Evolutionary conservation across 805 yeast genomes (phyloP).

Genomic region (Zygosaccharomyces bisporus): DNA sequence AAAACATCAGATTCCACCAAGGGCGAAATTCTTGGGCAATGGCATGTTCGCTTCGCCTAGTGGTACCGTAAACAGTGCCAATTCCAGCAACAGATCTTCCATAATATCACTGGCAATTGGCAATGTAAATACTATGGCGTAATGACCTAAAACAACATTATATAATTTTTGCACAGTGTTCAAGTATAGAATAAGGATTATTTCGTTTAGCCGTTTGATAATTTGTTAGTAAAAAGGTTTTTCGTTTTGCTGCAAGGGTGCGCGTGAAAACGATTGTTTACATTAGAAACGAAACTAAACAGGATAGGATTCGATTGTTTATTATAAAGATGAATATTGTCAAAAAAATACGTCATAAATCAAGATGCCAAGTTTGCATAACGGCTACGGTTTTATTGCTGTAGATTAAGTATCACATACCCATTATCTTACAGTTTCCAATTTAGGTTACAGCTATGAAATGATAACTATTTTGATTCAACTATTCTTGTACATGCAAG

Average conservation of each 20-base stretch:
- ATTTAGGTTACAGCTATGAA: too few relatives aligned
- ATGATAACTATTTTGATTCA: too few relatives aligned
- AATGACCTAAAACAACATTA: background rate
- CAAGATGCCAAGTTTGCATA: background rate
- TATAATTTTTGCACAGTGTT: background rate
- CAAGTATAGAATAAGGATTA: slow-evolving; percentile 1
- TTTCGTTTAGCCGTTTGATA: background rate
- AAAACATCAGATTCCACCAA: slow-evolving; percentile 27
- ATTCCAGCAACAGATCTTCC: slow-evolving; percentile 29
- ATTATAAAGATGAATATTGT: background rate
- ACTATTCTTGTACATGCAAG: too few relatives aligned
- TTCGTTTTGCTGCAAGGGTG: background rate
- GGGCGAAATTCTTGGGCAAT: slow-evolving; percentile 29
- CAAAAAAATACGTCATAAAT: background rate
- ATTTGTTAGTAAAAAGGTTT: background rate
- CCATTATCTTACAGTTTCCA: too few relatives aligned
- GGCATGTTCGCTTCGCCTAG: slow-evolving; percentile 31
- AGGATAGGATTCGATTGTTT: background rate
- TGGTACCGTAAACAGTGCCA: slow-evolving; percentile 23
- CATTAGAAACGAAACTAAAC: background rate
- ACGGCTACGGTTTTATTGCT: too few relatives aligned
- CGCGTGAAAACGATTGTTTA: background rate
- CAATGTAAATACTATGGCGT: slow-evolving; percentile 14
- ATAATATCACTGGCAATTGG: slow-evolving; percentile 26
- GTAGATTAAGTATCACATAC: too few relatives aligned